Base-by-base conservation (phyloP, 129 eudicot species). In the Saussurea involucrata region DNA sequence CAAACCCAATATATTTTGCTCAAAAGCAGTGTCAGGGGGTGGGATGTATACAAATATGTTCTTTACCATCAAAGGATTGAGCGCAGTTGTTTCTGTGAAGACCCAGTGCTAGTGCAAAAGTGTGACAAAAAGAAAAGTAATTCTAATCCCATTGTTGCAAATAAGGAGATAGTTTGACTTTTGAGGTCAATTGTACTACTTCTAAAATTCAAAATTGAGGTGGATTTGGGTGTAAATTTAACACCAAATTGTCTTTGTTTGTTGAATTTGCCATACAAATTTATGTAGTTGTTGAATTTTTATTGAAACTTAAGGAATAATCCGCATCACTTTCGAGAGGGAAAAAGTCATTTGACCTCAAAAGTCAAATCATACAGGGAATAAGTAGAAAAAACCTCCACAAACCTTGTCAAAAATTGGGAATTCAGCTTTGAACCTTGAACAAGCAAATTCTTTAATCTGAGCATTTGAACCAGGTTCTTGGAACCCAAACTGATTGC, bases 371-470 rank as follows among this genome's bases (percentile, higher is more conserved):
- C 63, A 44, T 42, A 44, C 22, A 64, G 37, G 31, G 31, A 33
- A n/a, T 66, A 31, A 66, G 63, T 67, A 55, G 70, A 57, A 9
- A 21, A 61, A 11, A 27, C 63, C 13, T 72, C 44, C 12, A 63
- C 79, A 81, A 76, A 93, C 98, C 97, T 94, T 94, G 61, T 94
- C 97, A 67, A 94, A 94, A 36, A 94, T 94, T 2, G 98, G 97
- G 82, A 88, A 94, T 73, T 94, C 98, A 11, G 96, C 98, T 81
- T 94, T 94, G 78, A 84, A 94, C 76, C 96, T 76, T 27, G 97
- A 89, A 55, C 97, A 94, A 31, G 98, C 97, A 65, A 91, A 91
- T 24, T 89, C 69, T 85, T 94, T 91, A 61, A 91, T 91, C 68
- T 94, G 96, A 76, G 72, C 73, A 81, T 91, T 94, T 58, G 97